Conservation (phyloP, 2,329 filamentous ascomycete genomes). For the Colletotrichum ledebouriae region DNA sequence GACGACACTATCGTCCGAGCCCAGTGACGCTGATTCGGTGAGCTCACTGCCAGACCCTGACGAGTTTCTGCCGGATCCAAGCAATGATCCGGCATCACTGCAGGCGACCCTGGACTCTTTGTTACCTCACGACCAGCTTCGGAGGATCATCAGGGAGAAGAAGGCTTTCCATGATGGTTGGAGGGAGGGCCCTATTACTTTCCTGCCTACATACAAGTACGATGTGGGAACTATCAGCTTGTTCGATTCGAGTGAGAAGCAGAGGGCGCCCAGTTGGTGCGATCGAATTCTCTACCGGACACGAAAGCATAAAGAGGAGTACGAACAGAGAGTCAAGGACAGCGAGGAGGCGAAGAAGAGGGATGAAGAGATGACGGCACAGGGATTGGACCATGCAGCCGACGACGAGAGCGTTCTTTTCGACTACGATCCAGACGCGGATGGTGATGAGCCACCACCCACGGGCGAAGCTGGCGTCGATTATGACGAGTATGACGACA, state of each 20-base stretch:
- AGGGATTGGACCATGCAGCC: slow-evolving; percentile 78
- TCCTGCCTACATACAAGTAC: slow-evolving; percentile 97
- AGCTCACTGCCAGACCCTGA: slow-evolving; percentile 71
- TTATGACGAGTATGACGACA: slow-evolving; percentile 70
- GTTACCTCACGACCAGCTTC: slow-evolving; percentile 90
- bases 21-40: slow-evolving; percentile 55
- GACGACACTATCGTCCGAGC: slow-evolving; percentile 45
- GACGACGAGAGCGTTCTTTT: slow-evolving; percentile 89
- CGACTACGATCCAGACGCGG: slow-evolving; percentile 88
- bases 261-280: slow-evolving; percentile 94
- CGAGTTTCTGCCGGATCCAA: slow-evolving; percentile 75
- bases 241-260: slow-evolving; percentile 97
- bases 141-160: slow-evolving; percentile 77
- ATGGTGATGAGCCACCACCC: slow-evolving; percentile 63
- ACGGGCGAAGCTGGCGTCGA: slow-evolving; percentile 62
- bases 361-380: slow-evolving; percentile 87
- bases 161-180: slow-evolving; percentile 93
- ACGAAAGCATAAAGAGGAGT: slow-evolving; percentile 74
- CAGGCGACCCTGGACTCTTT: slow-evolving; percentile 91
- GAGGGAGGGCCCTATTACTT: slow-evolving; percentile 88
- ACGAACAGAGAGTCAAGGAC: slow-evolving; percentile 74
- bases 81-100: slow-evolving; percentile 85
- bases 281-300: slow-evolving; percentile 93
- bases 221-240: slow-evolving; percentile 92
- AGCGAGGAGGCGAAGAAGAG: slow-evolving; percentile 76